Percentiles rank a stretch among this genome's conserved stretches.
phyloP scores from a whole-genome alignment of 208 protist species.

The Trypanosoma grayi region DNA sequence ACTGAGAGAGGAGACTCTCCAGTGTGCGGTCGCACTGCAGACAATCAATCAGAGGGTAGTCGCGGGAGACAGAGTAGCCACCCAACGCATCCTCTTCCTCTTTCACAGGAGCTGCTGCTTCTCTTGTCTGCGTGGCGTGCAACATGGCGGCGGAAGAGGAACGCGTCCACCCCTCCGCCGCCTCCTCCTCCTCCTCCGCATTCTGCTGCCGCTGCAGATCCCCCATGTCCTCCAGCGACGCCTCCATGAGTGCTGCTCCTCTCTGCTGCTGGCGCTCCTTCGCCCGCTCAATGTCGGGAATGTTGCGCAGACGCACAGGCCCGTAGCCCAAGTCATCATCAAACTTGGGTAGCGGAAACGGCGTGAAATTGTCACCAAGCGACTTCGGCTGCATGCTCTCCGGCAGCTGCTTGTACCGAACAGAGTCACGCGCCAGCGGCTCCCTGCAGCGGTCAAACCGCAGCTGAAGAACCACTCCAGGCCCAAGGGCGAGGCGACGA shows the following conservation, averaged over 20 bases:
- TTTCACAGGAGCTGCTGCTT: background rate
- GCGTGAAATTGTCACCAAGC: constrained; percentile 60
- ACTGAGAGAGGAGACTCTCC: constrained; percentile 71
- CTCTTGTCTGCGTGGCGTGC: background rate
- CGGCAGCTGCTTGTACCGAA: constrained; percentile 33
- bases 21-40: constrained; percentile 70
- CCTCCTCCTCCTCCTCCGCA: background rate
- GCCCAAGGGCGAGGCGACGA: constrained; percentile 12
- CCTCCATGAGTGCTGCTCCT: constrained; percentile 9
- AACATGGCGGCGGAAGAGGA: background rate
- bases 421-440: background rate
- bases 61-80: constrained; percentile 51
- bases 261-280: constrained; percentile 29
- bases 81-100: constrained; percentile 21
- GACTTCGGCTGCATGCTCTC: constrained; percentile 72
- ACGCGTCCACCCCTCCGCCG: background rate
- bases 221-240: background rate
- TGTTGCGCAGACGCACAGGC: constrained; percentile 67
- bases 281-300: constrained; percentile 72
- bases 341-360: constrained; percentile 83
- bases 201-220: background rate
- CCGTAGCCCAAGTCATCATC: constrained; percentile 77
- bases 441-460: constrained; percentile 20
- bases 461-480: constrained; percentile 9
- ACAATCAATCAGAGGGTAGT: constrained; percentile 64